These are phyloP conservation scores for Lactuca sativa DNA, from an alignment of 129 eudicot species.

Conservation along the genomic window DNA sequence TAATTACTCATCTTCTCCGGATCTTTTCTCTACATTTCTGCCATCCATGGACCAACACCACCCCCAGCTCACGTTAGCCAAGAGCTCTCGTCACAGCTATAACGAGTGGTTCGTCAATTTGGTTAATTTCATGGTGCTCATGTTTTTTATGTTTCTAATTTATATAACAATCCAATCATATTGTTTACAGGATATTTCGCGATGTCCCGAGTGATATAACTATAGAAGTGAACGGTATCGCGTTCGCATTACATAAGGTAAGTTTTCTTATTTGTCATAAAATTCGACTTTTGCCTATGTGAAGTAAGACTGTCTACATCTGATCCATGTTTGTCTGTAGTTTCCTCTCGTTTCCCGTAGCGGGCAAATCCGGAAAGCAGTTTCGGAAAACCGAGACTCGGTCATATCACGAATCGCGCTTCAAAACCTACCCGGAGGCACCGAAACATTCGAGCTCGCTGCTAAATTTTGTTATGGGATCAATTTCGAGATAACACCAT, in stretches of 20 bases:
- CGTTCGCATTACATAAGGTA: slow-evolving; percentile 83
- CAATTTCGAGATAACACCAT: slow-evolving; percentile 85
- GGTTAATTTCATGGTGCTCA: not conserved
- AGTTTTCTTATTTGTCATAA: slow-evolving; percentile 12
- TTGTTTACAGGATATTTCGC: slow-evolving; percentile 72
- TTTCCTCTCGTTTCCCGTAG: slow-evolving; percentile 95
- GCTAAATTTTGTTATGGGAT: slow-evolving; percentile 93
- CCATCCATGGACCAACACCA: slow-evolving; percentile 60
- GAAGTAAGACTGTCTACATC: not conserved
- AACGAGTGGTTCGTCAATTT: slow-evolving; percentile 65
- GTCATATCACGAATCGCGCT: slow-evolving; percentile 68
- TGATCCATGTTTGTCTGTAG: slow-evolving; percentile 36
- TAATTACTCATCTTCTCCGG: slow-evolving; percentile 26
- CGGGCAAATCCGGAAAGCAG: slow-evolving; percentile 78
- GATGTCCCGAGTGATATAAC: slow-evolving; percentile 98
- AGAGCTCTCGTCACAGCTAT: slow-evolving; percentile 63
- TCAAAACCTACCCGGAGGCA: slow-evolving; percentile 79
- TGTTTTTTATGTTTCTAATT: not conserved
- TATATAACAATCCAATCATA: slow-evolving; percentile 3
- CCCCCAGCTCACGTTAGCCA: slow-evolving; percentile 60
- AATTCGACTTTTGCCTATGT: too few relatives aligned
- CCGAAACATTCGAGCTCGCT: slow-evolving; percentile 83
- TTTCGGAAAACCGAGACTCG: slow-evolving; percentile 70
- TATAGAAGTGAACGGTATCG: slow-evolving; percentile 72
- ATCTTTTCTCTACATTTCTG: slow-evolving; percentile 35